phyloP scores from a whole-genome alignment of 768 basidiomycete genomes.

The Plicaturopsis crispa region DNA sequence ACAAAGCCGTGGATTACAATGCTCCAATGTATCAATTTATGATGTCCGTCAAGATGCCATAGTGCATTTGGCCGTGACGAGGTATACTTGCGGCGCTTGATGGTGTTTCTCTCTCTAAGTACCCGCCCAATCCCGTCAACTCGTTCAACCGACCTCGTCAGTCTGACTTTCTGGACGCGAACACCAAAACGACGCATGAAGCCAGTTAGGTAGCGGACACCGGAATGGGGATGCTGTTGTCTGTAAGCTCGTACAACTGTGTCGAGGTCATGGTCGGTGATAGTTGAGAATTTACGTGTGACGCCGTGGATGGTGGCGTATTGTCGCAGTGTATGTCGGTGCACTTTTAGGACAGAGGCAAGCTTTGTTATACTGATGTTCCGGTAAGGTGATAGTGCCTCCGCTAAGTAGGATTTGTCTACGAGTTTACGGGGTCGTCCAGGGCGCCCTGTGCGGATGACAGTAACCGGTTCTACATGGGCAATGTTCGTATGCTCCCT shows the following conservation, averaged over 20 bases:
- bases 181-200: constrained; percentile 18
- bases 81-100: constrained; percentile 18
- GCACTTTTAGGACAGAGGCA: constrained; percentile 1
- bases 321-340: constrained; percentile 2
- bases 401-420: constrained; percentile 4
- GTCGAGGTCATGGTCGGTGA: constrained; percentile 6
- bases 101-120: constrained; percentile 10
- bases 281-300: not conserved
- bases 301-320: not conserved
- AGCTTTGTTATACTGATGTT: not conserved
- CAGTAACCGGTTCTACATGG: not conserved
- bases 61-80: constrained; percentile 23
- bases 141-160: constrained; percentile 16
- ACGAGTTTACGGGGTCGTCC: constrained; percentile 10
- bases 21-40: constrained; percentile 28
- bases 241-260: constrained; percentile 8
- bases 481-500: not conserved
- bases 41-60: constrained; percentile 29
- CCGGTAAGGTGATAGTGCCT: constrained; percentile 2
- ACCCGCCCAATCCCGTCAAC: constrained; percentile 23
- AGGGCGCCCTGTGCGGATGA: constrained; percentile 5
- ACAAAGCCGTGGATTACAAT: constrained; percentile 27
- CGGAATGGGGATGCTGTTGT: constrained; percentile 15
- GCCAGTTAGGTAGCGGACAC: constrained; percentile 19
- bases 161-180: constrained; percentile 16